Evolutionary conservation across 371 early-diverging fungal species (phyloP), one percentile per base, ranked within the genome.

Genomic region (Rhizopus delemar): DNA sequence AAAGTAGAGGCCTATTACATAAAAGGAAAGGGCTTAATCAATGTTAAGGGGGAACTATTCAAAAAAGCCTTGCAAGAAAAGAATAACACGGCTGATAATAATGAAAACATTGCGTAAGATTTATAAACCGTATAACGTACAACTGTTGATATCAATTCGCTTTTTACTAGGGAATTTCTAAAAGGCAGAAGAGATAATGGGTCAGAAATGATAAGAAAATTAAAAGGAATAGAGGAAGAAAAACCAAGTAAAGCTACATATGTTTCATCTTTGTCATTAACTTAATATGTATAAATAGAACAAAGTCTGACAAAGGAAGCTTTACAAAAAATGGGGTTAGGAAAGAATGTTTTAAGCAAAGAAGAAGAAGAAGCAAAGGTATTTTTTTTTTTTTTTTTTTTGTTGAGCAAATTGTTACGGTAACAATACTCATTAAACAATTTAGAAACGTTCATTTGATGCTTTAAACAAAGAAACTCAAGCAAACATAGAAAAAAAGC

Each of bases 301-400:
- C 46, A 68, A 60, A 43, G 39, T 56, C 54, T 12, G 71, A 73
- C 76, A 2, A 58, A 57, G 43, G 76, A 75, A 36, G 76, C 76
- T 8, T 62, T 75, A 53, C 29, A 53, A 4, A 70, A 70, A 34
- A 60, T 75, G 56, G 76, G 76, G n/a, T 46, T 70, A 33, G 68
- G 62, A 28, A 41, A 43, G 7, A 59, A 54, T 32, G 15, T 32
- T 28, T 38, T 73, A 5, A 61, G 68, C 22, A 50, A 56, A 13
- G 71, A 76, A 43, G 69, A 76, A 38, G 65, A 66, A 32, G 66
- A 64, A 50, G 68, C 63, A 7, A 75, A 75, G 70, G 75, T 74
- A 74, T 2, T 22, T 22, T 22, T 39, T 8, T 13, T 39, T 2
- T 11, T 39, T 13, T 39, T 11, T 13, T 45, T 6, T 45, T 9